phyloP scores from a whole-genome alignment of 163 green algal species.

The Smithsoniella earleae region DNA sequence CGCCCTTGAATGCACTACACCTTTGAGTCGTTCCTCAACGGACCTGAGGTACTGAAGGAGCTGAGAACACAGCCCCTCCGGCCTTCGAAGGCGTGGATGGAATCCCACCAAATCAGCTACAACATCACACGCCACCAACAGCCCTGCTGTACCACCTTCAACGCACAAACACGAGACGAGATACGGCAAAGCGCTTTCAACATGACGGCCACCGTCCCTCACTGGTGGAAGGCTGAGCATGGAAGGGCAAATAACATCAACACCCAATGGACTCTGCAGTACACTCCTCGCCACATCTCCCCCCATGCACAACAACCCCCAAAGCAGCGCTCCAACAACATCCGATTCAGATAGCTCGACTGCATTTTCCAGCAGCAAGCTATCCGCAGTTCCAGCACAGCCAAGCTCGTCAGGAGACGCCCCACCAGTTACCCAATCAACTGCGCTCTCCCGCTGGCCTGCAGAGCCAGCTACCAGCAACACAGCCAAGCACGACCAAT shows the following conservation, averaged over 20 bases:
- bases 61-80: neutral
- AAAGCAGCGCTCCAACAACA: neutral
- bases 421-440: neutral
- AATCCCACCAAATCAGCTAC: neutral
- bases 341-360: neutral
- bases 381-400: neutral
- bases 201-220: neutral
- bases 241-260: neutral
- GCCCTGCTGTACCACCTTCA: neutral
- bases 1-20: no score
- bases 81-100: neutral
- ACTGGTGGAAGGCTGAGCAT: neutral
- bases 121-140: neutral
- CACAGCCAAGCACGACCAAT: neutral
- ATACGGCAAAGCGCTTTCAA: neutral
- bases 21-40: neutral
- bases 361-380: neutral
- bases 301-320: neutral
- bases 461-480: neutral
- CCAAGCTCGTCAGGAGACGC: no score
- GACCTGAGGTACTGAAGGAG: neutral
- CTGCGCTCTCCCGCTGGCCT: neutral
- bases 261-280: neutral
- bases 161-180: neutral
- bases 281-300: neutral